Conservation (phyloP, 1,284 basidiomycete genomes). For the Trametes polyzona region DNA sequence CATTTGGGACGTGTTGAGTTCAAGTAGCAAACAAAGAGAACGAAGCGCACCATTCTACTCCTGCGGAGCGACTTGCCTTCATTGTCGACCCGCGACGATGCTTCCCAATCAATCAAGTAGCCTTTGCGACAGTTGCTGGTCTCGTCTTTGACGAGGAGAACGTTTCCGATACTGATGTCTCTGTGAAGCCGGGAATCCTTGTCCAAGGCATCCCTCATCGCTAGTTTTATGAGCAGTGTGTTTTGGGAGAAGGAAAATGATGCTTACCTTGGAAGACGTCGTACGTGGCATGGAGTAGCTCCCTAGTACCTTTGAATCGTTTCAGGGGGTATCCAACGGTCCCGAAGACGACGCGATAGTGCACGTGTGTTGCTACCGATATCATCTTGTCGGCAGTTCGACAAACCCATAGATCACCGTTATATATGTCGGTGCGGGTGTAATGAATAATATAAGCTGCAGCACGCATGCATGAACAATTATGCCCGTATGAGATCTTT, state of each 20-base stretch:
- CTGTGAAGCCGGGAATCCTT: slow-evolving; percentile 5
- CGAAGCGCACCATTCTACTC: not conserved
- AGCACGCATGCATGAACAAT: no score
- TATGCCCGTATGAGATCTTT: no score
- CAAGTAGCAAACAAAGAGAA: no score
- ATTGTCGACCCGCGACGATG: not conserved
- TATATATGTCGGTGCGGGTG: no score
- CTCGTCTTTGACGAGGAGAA: slow-evolving; percentile 4
- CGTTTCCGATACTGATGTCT: slow-evolving; percentile 12
- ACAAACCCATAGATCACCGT: no score
- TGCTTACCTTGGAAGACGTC: slow-evolving; percentile 13
- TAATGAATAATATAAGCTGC: no score
- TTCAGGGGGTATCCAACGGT: slow-evolving; percentile 9
- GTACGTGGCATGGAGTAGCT: slow-evolving; percentile 8
- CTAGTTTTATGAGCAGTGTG: no score
- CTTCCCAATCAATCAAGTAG: not conserved
- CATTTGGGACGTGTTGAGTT: no score
- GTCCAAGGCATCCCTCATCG: slow-evolving; percentile 2
- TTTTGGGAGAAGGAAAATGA: no score
- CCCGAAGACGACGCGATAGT: slow-evolving; percentile 11
- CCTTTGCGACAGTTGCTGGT: not conserved
- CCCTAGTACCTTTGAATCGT: slow-evolving; percentile 1
- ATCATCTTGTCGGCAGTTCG: not conserved
- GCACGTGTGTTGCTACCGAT: not conserved
- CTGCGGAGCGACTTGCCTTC: not conserved